A percentile compares a stretch with the other conserved stretches of the same genome.
Evolutionary conservation across 2,329 filamentous ascomycete species (phyloP).

Genomic region (Hypoxylon sp.): DNA sequence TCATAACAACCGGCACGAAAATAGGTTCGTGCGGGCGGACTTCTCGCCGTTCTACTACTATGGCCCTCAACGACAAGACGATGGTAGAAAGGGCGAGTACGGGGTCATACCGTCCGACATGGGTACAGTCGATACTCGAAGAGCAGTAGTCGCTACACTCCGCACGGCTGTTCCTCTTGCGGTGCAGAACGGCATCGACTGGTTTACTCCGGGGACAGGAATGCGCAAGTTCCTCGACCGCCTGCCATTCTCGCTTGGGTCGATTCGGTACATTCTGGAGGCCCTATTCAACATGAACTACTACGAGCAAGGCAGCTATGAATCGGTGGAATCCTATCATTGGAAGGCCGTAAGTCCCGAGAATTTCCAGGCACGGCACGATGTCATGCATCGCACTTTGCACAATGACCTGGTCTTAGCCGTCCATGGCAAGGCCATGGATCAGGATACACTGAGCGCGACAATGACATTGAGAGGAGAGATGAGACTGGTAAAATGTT

Average conservation of each 20-base stretch:
- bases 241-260: slow-evolving; percentile 44
- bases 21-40: slow-evolving; percentile 18
- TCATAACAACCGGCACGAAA: slow-evolving; percentile 28
- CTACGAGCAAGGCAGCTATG: slow-evolving; percentile 8
- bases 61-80: slow-evolving; percentile 30
- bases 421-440: slow-evolving; percentile 37
- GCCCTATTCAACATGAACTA: slow-evolving; percentile 40
- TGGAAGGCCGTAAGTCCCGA: background rate
- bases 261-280: slow-evolving; percentile 43
- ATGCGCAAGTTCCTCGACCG: slow-evolving; percentile 51
- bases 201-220: slow-evolving; percentile 47
- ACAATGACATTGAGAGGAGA: background rate
- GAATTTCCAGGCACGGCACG: background rate
- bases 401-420: slow-evolving; percentile 45
- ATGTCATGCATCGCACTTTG: slow-evolving; percentile 28
- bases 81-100: slow-evolving; percentile 43
- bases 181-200: slow-evolving; percentile 38
- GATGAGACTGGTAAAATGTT: slow-evolving; percentile 29
- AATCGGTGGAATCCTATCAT: background rate
- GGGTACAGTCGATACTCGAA: slow-evolving; percentile 35
- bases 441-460: background rate
- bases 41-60: slow-evolving; percentile 48
- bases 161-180: slow-evolving; percentile 37
- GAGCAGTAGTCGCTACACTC: slow-evolving; percentile 41
- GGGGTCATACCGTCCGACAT: slow-evolving; percentile 47